A percentile compares a stretch with the other conserved stretches of the same genome.
These are phyloP conservation scores for Pyrenochaeta sp. DNA, from an alignment of 2,329 filamentous ascomycete genomes.

Conservation along the genomic window DNA sequence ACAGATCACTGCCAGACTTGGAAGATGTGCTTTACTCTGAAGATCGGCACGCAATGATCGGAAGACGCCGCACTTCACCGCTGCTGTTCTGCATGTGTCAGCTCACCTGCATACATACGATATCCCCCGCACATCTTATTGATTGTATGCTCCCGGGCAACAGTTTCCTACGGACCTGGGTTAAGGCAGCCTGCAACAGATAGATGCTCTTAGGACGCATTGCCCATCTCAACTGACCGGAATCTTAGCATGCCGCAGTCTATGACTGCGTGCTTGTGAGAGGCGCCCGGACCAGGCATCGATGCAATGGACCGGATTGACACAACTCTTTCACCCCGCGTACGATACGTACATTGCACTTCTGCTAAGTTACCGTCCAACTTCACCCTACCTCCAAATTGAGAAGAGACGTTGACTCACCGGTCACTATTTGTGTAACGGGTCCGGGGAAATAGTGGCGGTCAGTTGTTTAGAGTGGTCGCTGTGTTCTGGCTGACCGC, in stretches of 20 bases:
- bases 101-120: conserved; percentile 5
- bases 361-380: neutral
- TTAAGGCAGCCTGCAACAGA: neutral
- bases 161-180: neutral
- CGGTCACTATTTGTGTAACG: neutral
- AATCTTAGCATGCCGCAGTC: conserved; percentile 8
- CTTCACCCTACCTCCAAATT: neutral
- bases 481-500: neutral
- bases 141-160: neutral
- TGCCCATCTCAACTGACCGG: conserved; percentile 14
- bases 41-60: neutral
- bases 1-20: neutral
- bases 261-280: neutral
- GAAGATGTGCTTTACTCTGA: neutral
- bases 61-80: conserved; percentile 2
- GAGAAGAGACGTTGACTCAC: neutral
- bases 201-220: neutral
- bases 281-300: neutral
- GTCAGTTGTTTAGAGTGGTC: neutral
- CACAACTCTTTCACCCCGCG: neutral
- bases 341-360: neutral
- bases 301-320: neutral
- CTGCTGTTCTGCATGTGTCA: conserved; percentile 3
- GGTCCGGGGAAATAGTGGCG: neutral
- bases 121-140: neutral